Evolutionary conservation across 2,329 filamentous ascomycete genomes (phyloP).

Genomic region (Hortaea sp.): DNA sequence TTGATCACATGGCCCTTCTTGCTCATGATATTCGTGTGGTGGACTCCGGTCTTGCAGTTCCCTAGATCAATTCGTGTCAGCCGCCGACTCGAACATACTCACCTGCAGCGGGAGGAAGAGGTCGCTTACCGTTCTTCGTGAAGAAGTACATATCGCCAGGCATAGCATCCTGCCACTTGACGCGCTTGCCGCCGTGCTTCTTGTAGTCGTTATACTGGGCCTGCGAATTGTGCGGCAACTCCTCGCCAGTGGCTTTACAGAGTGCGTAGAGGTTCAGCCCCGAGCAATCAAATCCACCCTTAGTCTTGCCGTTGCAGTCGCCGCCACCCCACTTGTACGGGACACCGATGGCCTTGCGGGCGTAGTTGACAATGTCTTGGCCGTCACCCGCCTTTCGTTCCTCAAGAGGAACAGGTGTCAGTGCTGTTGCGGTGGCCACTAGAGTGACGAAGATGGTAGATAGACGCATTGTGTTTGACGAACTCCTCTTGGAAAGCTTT

Average conservation of each 20-base stretch:
- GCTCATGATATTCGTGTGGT: too few relatives aligned
- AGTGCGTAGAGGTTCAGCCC: background rate
- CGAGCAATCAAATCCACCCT: background rate
- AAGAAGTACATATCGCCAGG: background rate
- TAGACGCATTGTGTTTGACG: background rate
- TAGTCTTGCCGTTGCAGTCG: background rate
- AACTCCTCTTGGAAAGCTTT: too few relatives aligned
- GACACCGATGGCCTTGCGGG: background rate
- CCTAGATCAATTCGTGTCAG: too few relatives aligned
- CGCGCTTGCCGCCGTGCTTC: background rate
- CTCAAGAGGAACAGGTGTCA: background rate
- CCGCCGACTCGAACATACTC: too few relatives aligned
- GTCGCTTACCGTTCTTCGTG: background rate
- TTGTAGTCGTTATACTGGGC: constrained; percentile 1
- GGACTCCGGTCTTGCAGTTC: too few relatives aligned
- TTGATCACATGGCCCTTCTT: too few relatives aligned
- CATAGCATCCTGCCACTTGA: background rate
- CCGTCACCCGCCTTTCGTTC: background rate
- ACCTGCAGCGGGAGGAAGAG: too few relatives aligned
- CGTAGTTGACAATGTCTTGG: background rate
- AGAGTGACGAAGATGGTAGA: background rate
- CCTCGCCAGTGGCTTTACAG: background rate
- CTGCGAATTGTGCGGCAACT: constrained; percentile 1
- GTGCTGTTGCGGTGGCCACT: background rate
- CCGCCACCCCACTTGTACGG: background rate